Conservation (phyloP, 768 basidiomycete genomes). For the Crassisporium funariophilum region DNA sequence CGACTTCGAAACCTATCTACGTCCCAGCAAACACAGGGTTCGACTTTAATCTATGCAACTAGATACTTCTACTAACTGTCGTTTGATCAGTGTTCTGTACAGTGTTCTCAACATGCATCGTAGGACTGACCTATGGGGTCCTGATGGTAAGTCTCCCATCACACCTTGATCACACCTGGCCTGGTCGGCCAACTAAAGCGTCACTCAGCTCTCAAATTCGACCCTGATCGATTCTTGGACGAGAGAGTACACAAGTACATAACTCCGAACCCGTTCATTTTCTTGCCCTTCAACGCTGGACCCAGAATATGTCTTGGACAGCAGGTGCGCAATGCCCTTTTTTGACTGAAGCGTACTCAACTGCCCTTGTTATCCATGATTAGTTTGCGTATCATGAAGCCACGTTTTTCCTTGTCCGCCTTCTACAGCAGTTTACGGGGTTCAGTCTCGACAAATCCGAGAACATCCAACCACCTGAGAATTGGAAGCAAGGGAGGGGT, state of each 20-base stretch:
- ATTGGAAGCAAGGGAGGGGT: slow-evolving; percentile 22
- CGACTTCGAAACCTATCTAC: slow-evolving; percentile 50
- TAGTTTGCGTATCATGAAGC: slow-evolving; percentile 69
- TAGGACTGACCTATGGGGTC: slow-evolving; percentile 57
- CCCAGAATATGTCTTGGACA: slow-evolving; percentile 54
- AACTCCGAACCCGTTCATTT: slow-evolving; percentile 58
- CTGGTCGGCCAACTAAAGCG: neutral
- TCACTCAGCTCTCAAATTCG: slow-evolving; percentile 50
- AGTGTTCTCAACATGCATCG: slow-evolving; percentile 41
- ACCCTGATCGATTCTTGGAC: slow-evolving; percentile 70
- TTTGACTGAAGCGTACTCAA: neutral
- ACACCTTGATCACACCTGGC: neutral
- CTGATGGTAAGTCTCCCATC: slow-evolving; percentile 45
- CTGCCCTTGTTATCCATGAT: slow-evolving; percentile 5
- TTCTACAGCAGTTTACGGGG: slow-evolving; percentile 49
- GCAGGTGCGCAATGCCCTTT: slow-evolving; percentile 32
- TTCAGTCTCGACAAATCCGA: slow-evolving; percentile 10
- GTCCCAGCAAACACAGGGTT: slow-evolving; percentile 49
- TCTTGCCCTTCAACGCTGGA: slow-evolving; percentile 54
- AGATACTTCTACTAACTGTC: neutral
- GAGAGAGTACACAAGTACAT: slow-evolving; percentile 56
- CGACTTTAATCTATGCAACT: slow-evolving; percentile 11
- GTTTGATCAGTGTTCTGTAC: slow-evolving; percentile 27
- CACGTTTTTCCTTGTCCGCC: slow-evolving; percentile 58
- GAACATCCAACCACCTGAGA: slow-evolving; percentile 23